Percentiles rank a stretch among this genome's conserved stretches.
These are phyloP conservation scores for Botryosphaeria agaves DNA, from an alignment of 2,329 filamentous ascomycete species.

Conservation along the genomic window DNA sequence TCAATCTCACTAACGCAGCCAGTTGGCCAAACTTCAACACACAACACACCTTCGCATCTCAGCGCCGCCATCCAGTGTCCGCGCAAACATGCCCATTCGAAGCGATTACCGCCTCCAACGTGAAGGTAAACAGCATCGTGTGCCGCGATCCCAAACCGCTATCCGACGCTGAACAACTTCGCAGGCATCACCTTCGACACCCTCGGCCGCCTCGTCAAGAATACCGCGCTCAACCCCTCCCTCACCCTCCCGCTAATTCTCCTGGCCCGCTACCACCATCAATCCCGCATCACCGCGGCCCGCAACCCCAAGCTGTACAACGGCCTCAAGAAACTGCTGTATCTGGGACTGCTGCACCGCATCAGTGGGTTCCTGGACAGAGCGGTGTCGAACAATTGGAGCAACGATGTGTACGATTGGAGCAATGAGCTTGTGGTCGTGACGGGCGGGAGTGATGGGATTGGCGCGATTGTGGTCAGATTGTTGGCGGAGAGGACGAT, in stretches of 20 bases:
- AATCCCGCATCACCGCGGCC: no score
- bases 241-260: conserved; percentile 47
- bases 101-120: conserved; percentile 20
- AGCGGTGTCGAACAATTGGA: not conserved
- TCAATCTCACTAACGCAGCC: no score
- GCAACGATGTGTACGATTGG: conserved; percentile 30
- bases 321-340: not conserved
- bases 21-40: no score
- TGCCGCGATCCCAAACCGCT: not conserved
- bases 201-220: conserved; percentile 37
- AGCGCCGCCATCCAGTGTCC: no score
- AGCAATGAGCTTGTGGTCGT: conserved; percentile 52
- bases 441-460: conserved; percentile 59
- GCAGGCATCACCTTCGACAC: conserved; percentile 41
- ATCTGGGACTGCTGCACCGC: not conserved
- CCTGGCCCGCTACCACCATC: conserved; percentile 44
- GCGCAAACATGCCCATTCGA: conserved; percentile 19
- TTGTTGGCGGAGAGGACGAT: conserved; percentile 46
- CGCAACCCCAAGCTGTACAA: no score
- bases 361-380: not conserved
- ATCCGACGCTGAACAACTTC: no score
- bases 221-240: conserved; percentile 46
- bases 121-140: conserved; percentile 19
- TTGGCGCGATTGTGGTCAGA: conserved; percentile 48
- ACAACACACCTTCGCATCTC: no score